phyloP scores from a whole-genome alignment of 345 rosid species.

The Chamaenerion angustifolium region DNA sequence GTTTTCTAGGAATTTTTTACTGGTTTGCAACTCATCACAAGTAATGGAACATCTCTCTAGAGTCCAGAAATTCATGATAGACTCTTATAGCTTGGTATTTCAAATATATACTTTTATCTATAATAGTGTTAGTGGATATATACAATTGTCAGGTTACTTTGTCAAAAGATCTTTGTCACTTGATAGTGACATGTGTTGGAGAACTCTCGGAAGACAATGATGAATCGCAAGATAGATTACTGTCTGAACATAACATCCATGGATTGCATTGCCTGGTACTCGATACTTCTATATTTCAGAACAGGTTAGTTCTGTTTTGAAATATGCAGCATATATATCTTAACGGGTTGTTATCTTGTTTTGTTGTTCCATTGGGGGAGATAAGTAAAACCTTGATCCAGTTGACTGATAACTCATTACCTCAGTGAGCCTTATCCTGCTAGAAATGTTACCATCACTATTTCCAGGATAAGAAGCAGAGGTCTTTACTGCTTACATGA shows the following conservation, averaged over 20 bases:
- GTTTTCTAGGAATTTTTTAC: no score
- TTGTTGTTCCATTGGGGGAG: neutral
- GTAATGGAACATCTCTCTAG: no score
- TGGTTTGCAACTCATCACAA: no score
- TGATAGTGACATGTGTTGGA: conserved; percentile 73
- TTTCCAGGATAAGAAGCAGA: no score
- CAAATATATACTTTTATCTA: neutral
- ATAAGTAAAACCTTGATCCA: no score
- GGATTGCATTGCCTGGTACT: conserved; percentile 67
- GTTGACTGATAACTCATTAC: no score
- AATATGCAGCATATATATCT: neutral
- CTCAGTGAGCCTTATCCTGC: no score
- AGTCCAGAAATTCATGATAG: neutral
- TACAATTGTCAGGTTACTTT: conserved; percentile 52
- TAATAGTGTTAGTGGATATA: neutral
- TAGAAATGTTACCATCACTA: no score
- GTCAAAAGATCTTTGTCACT: conserved; percentile 76
- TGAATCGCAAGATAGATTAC: conserved; percentile 21
- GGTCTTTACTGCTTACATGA: no score
- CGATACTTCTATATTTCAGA: conserved; percentile 71
- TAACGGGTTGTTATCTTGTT: neutral
- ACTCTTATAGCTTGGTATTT: neutral
- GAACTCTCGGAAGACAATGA: conserved; percentile 35
- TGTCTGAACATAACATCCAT: conserved; percentile 21
- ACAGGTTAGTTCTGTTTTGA: conserved; percentile 24